phyloP scores from a whole-genome alignment of 805 yeast species.

The Dipodascus geniculatus region DNA sequence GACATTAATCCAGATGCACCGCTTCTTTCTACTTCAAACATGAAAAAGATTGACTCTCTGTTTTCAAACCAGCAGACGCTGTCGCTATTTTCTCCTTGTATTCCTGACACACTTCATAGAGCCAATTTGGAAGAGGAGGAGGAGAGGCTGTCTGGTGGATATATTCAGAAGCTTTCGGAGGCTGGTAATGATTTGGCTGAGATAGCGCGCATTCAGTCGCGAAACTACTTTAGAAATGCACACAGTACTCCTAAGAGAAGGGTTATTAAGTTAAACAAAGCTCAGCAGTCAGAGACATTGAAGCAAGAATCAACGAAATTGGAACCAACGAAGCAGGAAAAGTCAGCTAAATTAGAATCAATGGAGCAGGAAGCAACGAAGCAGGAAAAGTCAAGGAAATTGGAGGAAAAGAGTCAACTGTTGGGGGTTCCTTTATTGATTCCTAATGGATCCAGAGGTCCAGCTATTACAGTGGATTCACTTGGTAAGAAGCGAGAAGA shows the following conservation, averaged over 20 bases:
- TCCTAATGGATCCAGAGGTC: background rate
- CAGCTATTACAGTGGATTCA: background rate
- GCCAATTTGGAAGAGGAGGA: conserved; percentile 32
- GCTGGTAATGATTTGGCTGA: conserved; percentile 21
- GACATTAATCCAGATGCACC: conserved; percentile 47
- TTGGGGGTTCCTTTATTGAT: background rate
- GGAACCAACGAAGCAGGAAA: background rate
- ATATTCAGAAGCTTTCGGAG: conserved; percentile 2
- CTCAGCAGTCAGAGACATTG: no score
- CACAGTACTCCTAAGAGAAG: conserved; percentile 34
- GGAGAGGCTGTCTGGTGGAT: conserved; percentile 22
- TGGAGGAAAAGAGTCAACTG: background rate
- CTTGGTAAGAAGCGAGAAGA: background rate
- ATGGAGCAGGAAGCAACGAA: background rate
- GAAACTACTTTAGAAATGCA: conserved; percentile 19
- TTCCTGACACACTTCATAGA: conserved; percentile 47
- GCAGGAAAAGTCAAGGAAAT: background rate
- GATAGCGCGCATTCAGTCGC: conserved; percentile 23
- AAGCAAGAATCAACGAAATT: background rate
- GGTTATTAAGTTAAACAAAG: conserved; percentile 25
- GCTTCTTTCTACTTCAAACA: conserved; percentile 54
- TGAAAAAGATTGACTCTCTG: conserved; percentile 55
- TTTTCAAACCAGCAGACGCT: conserved; percentile 71
- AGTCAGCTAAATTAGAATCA: background rate
- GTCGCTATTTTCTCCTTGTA: conserved; percentile 50